These are phyloP conservation scores for Castanea crenata DNA, from an alignment of 306 rosid genomes.

Conservation along the genomic window DNA sequence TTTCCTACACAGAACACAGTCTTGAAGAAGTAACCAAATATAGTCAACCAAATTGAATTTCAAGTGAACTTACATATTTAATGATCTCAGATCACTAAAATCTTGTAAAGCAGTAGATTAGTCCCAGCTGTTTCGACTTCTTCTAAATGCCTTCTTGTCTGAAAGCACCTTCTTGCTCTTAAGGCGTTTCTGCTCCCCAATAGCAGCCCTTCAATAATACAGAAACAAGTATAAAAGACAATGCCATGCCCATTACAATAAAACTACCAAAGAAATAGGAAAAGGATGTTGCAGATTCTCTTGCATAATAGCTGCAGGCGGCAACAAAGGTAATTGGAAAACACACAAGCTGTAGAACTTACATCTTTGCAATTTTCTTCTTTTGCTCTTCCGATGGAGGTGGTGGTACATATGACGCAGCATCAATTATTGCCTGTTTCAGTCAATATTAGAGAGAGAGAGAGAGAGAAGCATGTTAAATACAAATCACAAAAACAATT, in stretches of 20 bases:
- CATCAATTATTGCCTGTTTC: slow-evolving; percentile 82
- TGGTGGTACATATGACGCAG: slow-evolving; percentile 94
- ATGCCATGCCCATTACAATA: slow-evolving; percentile 12
- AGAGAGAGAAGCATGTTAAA: slow-evolving; percentile 12
- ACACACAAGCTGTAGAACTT: slow-evolving; percentile 26
- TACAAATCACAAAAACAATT: background rate
- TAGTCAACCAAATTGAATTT: background rate
- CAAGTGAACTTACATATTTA: background rate
- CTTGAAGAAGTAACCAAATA: background rate
- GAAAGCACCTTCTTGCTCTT: slow-evolving; percentile 93
- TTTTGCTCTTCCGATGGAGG: slow-evolving; percentile 98
- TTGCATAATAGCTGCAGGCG: background rate
- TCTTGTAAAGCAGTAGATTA: slow-evolving; percentile 8
- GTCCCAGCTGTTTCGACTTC: slow-evolving; percentile 88
- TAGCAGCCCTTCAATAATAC: slow-evolving; percentile 70
- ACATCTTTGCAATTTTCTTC: slow-evolving; percentile 91
- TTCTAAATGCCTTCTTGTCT: slow-evolving; percentile 79
- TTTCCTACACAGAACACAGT: background rate
- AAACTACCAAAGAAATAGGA: background rate
- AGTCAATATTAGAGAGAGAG: slow-evolving; percentile 4
- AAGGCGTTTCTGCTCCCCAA: slow-evolving; percentile 91
- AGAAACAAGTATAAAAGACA: slow-evolving; percentile 21
- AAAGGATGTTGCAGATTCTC: background rate
- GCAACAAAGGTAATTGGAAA: slow-evolving; percentile 1
- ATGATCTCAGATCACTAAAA: background rate